phyloP scores from a whole-genome alignment of 345 rosid species.

The Laguncularia racemosa region DNA sequence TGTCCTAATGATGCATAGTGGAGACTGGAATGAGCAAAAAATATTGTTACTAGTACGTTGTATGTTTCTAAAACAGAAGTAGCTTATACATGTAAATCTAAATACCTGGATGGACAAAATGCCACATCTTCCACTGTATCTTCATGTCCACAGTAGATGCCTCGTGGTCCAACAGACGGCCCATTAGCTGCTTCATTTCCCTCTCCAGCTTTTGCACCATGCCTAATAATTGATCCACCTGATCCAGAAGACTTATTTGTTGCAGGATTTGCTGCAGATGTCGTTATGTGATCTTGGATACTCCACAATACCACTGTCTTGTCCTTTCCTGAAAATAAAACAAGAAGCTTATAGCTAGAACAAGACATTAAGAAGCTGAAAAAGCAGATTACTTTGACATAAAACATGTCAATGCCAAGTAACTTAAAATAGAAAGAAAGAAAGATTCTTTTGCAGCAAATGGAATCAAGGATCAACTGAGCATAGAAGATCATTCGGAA shows the following conservation, averaged over 20 bases:
- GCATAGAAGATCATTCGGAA: too few species aligned
- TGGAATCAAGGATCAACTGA: too few species aligned
- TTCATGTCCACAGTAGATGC: slow-evolving; percentile 81
- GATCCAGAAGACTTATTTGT: slow-evolving; percentile 58
- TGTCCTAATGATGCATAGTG: too few species aligned
- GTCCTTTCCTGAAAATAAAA: slow-evolving; percentile 76
- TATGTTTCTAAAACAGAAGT: too few species aligned
- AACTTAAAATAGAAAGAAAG: too few species aligned
- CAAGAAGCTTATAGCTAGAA: neutral
- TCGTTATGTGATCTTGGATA: slow-evolving; percentile 89
- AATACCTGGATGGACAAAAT: slow-evolving; percentile 92
- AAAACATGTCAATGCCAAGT: too few species aligned
- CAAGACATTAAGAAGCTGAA: too few species aligned
- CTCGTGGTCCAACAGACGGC: slow-evolving; percentile 90
- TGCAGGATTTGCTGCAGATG: slow-evolving; percentile 55
- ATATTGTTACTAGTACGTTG: too few species aligned
- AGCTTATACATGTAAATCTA: slow-evolving; percentile 1
- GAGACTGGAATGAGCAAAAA: too few species aligned
- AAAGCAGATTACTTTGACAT: too few species aligned
- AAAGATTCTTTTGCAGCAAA: too few species aligned
- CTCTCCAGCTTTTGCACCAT: slow-evolving; percentile 34
- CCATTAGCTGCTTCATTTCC: slow-evolving; percentile 57
- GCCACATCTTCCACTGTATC: slow-evolving; percentile 98
- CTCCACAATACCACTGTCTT: slow-evolving; percentile 94
- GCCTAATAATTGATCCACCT: slow-evolving; percentile 70